Evolutionary conservation across 805 yeast species (phyloP).

Genomic region (Candida namnaoensis): DNA sequence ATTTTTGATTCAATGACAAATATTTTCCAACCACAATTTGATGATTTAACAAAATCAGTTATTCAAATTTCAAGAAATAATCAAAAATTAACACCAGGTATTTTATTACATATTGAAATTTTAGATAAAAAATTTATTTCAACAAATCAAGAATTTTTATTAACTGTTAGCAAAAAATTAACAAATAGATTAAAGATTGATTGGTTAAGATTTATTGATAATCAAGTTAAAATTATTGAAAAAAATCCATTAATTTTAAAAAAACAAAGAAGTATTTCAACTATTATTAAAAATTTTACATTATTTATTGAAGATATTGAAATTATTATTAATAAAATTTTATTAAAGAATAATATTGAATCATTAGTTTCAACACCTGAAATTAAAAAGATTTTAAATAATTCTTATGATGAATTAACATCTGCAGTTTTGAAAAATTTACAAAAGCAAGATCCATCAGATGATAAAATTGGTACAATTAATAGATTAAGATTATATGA

Average conservation of each 20-base stretch:
- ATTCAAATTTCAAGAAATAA: slow-evolving; percentile 25
- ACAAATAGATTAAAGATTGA: slow-evolving; percentile 38
- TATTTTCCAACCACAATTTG: slow-evolving; percentile 32
- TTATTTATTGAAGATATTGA: slow-evolving; percentile 34
- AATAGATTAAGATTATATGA: slow-evolving; percentile 8
- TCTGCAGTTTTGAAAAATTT: slow-evolving; percentile 21
- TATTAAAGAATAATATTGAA: background rate
- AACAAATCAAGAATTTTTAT: slow-evolving; percentile 57
- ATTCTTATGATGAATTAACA: slow-evolving; percentile 20
- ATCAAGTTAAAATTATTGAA: slow-evolving; percentile 39
- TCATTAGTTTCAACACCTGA: slow-evolving; percentile 4
- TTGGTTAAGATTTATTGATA: slow-evolving; percentile 54
- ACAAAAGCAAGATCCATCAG: slow-evolving; percentile 6
- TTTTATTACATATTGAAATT: slow-evolving; percentile 33
- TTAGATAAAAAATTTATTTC: slow-evolving; percentile 27
- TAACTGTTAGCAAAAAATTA: slow-evolving; percentile 39
- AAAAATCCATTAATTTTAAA: slow-evolving; percentile 25
- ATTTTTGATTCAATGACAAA: slow-evolving; percentile 34
- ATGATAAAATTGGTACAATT: slow-evolving; percentile 8
- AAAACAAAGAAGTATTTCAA: slow-evolving; percentile 31
- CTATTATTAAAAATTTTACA: slow-evolving; percentile 38
- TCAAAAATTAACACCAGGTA: slow-evolving; percentile 31
- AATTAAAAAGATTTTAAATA: slow-evolving; percentile 17
- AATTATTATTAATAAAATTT: background rate
- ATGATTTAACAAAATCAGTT: slow-evolving; percentile 21